These are phyloP conservation scores for Pseudopyricularia cyperi DNA, from an alignment of 2,329 filamentous ascomycete species.

Conservation along the genomic window DNA sequence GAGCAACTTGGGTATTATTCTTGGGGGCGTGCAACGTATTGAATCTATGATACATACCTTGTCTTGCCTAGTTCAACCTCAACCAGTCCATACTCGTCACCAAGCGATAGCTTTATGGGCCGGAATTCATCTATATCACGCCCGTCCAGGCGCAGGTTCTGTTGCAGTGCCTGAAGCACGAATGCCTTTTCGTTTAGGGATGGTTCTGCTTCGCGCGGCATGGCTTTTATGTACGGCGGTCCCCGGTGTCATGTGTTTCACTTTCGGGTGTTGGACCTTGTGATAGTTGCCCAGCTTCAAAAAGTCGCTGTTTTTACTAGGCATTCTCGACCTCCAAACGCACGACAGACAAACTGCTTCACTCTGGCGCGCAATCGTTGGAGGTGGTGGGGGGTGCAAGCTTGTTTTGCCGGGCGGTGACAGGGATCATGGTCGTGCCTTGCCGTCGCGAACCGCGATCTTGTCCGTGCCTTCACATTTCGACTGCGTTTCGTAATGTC, in stretches of 20 bases:
- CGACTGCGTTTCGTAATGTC: too few species aligned
- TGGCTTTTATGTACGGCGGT: conserved; percentile 21
- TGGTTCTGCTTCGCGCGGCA: conserved; percentile 88
- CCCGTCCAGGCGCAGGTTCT: conserved; percentile 74
- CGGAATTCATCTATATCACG: conserved; percentile 72
- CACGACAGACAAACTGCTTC: too few species aligned
- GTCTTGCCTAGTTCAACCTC: conserved; percentile 86
- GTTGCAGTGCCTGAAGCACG: conserved; percentile 66
- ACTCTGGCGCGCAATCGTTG: conserved; percentile 1
- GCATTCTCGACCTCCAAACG: background rate
- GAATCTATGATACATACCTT: conserved; percentile 36
- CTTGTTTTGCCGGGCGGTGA: conserved; percentile 14
- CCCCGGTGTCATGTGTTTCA: background rate
- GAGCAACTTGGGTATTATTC: background rate
- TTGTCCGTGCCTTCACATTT: background rate
- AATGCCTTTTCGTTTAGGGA: conserved; percentile 84
- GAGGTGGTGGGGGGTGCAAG: background rate
- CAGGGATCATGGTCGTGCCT: conserved; percentile 1
- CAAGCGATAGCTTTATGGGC: conserved; percentile 64
- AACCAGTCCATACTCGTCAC: conserved; percentile 80
- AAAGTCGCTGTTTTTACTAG: background rate
- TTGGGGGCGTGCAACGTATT: background rate
- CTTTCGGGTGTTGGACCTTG: background rate
- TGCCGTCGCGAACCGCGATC: background rate
- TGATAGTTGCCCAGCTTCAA: background rate